phyloP scores from a whole-genome alignment of 169 alveolate species.

The Cystoisospora suis region DNA sequence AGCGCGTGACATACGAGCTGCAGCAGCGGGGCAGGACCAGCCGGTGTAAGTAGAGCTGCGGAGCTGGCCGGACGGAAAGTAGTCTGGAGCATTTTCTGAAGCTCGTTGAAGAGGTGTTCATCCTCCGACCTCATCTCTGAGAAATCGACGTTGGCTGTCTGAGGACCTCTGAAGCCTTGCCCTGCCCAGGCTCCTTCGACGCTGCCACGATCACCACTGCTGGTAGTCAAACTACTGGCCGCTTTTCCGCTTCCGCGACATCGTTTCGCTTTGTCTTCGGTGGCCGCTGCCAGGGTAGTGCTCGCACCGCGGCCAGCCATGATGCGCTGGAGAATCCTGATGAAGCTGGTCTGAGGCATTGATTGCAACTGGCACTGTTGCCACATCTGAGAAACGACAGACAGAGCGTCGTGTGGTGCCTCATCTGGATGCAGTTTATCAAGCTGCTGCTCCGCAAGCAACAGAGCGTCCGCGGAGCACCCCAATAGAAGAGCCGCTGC shows the following conservation, averaged over 20 bases:
- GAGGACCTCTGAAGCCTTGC: no score
- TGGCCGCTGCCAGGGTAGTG: neutral
- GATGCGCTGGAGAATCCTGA: neutral
- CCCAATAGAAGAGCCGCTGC: neutral
- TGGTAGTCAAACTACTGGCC: no score
- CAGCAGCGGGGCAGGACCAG: conserved; percentile 36
- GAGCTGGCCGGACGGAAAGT: neutral
- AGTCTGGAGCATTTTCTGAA: neutral
- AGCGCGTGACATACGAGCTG: conserved; percentile 44
- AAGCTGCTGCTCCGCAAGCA: conserved; percentile 5
- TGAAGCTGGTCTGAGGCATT: neutral
- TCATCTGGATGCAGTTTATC: neutral
- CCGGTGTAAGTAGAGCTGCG: conserved; percentile 47
- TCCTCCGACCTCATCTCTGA: no score
- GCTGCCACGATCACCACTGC: no score
- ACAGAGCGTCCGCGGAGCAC: conserved; percentile 8
- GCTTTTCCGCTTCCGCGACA: no score
- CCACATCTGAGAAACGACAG: neutral
- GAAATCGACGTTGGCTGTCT: no score
- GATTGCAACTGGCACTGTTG: neutral
- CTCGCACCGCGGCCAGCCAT: neutral
- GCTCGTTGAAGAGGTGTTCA: no score
- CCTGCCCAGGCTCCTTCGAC: no score
- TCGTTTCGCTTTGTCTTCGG: neutral
- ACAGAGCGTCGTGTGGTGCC: neutral